These are phyloP conservation scores for Pezizomycotina sp. DNA, from an alignment of 2,329 filamentous ascomycete genomes.

Conservation along the genomic window DNA sequence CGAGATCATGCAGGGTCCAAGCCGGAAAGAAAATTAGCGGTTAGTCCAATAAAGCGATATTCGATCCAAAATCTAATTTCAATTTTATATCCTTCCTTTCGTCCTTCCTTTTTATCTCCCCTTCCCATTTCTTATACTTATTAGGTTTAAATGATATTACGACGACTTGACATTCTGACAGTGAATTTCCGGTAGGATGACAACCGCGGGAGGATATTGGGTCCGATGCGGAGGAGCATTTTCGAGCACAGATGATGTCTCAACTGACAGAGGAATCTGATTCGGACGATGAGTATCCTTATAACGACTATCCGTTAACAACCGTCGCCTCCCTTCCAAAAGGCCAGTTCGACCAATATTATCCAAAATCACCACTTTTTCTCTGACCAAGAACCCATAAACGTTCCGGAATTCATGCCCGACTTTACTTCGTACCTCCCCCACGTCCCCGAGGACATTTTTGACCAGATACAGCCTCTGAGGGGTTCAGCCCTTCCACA, in stretches of 20 bases:
- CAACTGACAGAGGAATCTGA: constrained; percentile 15
- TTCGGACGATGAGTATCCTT: constrained; percentile 7
- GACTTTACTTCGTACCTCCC: constrained; percentile 20
- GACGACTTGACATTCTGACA: too few relatives aligned
- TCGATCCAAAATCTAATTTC: background rate
- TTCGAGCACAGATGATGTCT: constrained; percentile 17
- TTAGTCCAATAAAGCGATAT: too few relatives aligned
- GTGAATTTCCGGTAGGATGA: constrained; percentile 12
- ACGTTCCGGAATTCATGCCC: constrained; percentile 10
- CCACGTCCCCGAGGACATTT: constrained; percentile 19
- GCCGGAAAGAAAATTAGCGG: constrained; percentile 17
- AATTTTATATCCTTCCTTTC: background rate
- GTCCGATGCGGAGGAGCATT: constrained; percentile 15
- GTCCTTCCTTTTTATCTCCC: background rate
- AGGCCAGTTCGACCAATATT: too few relatives aligned
- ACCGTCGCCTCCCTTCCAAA: too few relatives aligned
- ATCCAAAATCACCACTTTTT: constrained; percentile 1
- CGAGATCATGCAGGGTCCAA: constrained; percentile 15
- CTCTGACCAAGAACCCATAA: constrained; percentile 12
- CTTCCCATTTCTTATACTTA: background rate
- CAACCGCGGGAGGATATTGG: constrained; percentile 7
- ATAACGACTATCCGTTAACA: too few relatives aligned
- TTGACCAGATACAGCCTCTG: constrained; percentile 21
- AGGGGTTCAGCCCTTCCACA: constrained; percentile 20
- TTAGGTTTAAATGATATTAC: too few relatives aligned